Base-by-base conservation (phyloP, 352 stramenopile species). In the Pythium graminicola region DNA sequence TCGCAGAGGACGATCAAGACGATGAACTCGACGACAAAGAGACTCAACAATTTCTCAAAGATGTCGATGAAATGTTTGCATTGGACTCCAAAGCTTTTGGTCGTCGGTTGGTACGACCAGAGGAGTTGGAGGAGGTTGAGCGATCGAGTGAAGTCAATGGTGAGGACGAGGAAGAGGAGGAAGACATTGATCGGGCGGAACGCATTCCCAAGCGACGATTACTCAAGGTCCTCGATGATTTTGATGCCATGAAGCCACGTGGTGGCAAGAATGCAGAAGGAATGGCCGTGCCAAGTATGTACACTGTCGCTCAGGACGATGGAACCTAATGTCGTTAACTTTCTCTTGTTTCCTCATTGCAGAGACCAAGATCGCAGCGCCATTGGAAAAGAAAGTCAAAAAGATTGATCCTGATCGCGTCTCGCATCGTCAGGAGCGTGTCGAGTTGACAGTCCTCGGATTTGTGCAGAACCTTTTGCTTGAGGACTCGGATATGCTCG, bases 361-460 rank as follows among this genome's bases (percentile, higher is more conserved):
- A 92, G 78, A 85, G 57, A 81, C 71, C 10, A 92, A 92, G 60
- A 81, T 80, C 26, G 62, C 60, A 26, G 64, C 78, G 2, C 78
- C 78, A 6, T 42, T 92, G 41, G 75, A 88, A 59, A 89, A 89
- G 57, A 86, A 88, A 50, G 47, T 50, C 3, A 89, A 85, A 58
- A 71, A 71, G 23, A 59, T 62, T 13, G 84, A 82, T 46, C 58
- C 75, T 4, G 78, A 92, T 32, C 70, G 71, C 24, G 63, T 80
- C 20, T 89, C 78, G 27, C 82, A 85, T 59, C 81, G 81, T 26
- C 81, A 92, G 45, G 78, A 89, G 54, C 74, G 69, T 8, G 66
- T 92, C 4, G 81, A 84, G 36, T 62, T 82, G 29, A 70, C 78
- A 1, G 78, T 92, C 4, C 29, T 78, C 19, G 71, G 76, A 20